Percentiles rank a stretch among this genome's conserved stretches.
Evolutionary conservation across 768 basidiomycete species (phyloP).

Genomic region (Infundibulicybe gibba): DNA sequence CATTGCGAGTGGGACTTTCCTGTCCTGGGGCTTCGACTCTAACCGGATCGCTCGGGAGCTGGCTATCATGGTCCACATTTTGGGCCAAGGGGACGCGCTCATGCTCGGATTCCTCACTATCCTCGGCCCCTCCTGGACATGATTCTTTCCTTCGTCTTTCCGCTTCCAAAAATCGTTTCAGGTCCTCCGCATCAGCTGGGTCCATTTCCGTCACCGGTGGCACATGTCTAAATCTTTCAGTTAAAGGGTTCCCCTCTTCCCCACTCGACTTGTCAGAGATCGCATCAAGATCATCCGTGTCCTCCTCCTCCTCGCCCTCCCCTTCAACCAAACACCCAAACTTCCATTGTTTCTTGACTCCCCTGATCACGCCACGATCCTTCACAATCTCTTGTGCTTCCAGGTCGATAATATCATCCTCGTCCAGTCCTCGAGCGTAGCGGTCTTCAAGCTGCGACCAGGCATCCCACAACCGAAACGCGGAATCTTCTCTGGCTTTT

Average conservation of each 20-base stretch:
- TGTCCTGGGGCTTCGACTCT: no score
- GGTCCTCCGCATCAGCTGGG: slow-evolving; percentile 56
- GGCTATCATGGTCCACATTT: slow-evolving; percentile 11
- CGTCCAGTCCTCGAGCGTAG: slow-evolving; percentile 62
- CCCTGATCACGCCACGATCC: slow-evolving; percentile 66
- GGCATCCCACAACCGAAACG: slow-evolving; percentile 51
- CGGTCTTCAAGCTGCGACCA: slow-evolving; percentile 71
- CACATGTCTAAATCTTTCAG: slow-evolving; percentile 15
- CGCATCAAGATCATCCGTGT: slow-evolving; percentile 54
- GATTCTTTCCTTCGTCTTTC: slow-evolving; percentile 50
- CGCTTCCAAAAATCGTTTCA: slow-evolving; percentile 63
- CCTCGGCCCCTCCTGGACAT: slow-evolving; percentile 44
- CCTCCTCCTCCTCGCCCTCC: slow-evolving; percentile 42
- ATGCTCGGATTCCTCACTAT: slow-evolving; percentile 20
- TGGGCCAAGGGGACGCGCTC: slow-evolving; percentile 8
- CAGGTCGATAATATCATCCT: slow-evolving; percentile 80
- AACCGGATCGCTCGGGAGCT: not conserved
- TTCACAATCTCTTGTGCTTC: slow-evolving; percentile 56
- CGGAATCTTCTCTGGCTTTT: slow-evolving; percentile 53
- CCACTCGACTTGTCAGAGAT: slow-evolving; percentile 30
- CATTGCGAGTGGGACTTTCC: no score
- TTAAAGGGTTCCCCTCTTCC: slow-evolving; percentile 14
- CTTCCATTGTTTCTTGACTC: slow-evolving; percentile 29
- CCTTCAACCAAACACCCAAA: slow-evolving; percentile 51
- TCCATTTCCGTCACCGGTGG: slow-evolving; percentile 41